Evolutionary conservation across 2,329 filamentous ascomycete species (phyloP), one percentile per base, ranked within the genome.

Genomic region (Metarhizium sp.): DNA sequence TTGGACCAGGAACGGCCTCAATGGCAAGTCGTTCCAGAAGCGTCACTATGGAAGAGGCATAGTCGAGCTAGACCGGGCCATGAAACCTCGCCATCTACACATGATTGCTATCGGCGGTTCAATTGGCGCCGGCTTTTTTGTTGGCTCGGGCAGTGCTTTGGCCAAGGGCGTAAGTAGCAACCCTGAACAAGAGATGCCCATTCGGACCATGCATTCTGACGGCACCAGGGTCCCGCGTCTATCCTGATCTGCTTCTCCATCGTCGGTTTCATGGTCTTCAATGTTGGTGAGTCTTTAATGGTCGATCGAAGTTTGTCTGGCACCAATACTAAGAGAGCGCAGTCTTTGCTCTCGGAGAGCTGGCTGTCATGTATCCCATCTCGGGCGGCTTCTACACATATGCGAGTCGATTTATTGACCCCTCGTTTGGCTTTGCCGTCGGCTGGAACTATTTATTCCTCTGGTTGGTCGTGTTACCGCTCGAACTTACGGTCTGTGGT

Each of bases 301-400:
- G 16, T 25, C 32, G 13, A 25, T 25, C 25, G 25, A 25, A 3
- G 14, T 2, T 10, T 5, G 18, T 20, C 29, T 16, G 6, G n/a
- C n/a, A 13, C 25, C 16, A 4, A 25, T 48, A 25, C 6, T n/a
- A 48, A 5, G 14, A 29, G 18, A 67, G 75, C n/a, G 6, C 18
- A 67, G 75, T 84, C 58, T 80, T 80, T 63, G 81, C 81, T 57
- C 76, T 85, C 51, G 81, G 80, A 60, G 82, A 85, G 64, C 69
- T 85, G 52, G 79, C 81, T 56, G 77, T 84, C 63, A 76, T 84
- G 73, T 85, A 78, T 59, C 81, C 81, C 16, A 76, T 84, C 63
- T 82, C 80, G 62, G 81, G 81, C 66, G 80, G 79, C 59, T 85
- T 85, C 73, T 84, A 82, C 63, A 80, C 78, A 30, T 84, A 82